Evolutionary conservation across 2,329 filamentous ascomycete species (phyloP), one percentile per base, ranked within the genome.

Genomic region (Arthrobotrys pseudoclavata): DNA sequence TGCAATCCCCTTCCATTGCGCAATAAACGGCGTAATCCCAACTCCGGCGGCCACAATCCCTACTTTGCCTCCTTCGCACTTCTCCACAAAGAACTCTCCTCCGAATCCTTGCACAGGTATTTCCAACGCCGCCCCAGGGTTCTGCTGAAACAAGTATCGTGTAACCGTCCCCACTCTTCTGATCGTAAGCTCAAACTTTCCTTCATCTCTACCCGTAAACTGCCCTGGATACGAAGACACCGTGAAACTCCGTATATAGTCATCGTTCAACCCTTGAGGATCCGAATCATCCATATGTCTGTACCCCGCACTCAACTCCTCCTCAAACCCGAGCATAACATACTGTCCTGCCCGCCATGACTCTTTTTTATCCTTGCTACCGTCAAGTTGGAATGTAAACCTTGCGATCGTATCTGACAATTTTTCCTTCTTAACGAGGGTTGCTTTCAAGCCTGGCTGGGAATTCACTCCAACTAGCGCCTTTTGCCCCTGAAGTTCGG

Each of bases 271-370:
- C 80, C 89, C 92, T 79, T 87, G 87, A 4, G 93, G 93, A 80
- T 96, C 92, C 71, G 91, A 89, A 79, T 96, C 90, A 1, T 89
- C 86, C 93, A 97, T 97, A 82, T 97, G 94, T 60, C 87, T 88
- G 83, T 93, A 97, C 0, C 93, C 93, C 10, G 86, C 83, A 79
- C 91, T 89, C 0, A 97, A 85, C 80, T 94, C 90, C 0, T 86
- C 83, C 12, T 87, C 85, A 81, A 96, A 94, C 76, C 92, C 90
- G 1, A 97, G 83, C 0, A 92, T 93, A 18, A 92, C 88, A 83
- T 96, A 92, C 81, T 96, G 92, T 0, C 93, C 93, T 0, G 92
- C 85, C 24, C 83, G 85, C 88, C 92, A 94, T 0, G 69, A 70
- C 0, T 62, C n/a, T 2, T 31, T 42, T 7, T 66, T 50, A 85